Evolutionary conservation across 2,329 filamentous ascomycete species (phyloP).

Genomic region (Calycina herbarum): DNA sequence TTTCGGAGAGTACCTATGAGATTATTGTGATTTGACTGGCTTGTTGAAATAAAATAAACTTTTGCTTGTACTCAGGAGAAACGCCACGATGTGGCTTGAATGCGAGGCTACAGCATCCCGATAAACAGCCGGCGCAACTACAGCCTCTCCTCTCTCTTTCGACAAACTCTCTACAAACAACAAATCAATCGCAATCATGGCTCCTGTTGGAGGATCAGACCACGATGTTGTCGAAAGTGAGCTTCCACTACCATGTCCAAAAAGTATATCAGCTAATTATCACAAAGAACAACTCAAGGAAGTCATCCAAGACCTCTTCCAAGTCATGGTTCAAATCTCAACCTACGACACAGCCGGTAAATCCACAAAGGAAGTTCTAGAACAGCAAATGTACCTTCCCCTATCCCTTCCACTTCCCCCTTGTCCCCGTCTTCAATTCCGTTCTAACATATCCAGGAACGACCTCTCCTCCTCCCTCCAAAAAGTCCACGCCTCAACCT

Average conservation of each 20-base stretch:
- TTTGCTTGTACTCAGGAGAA: no score
- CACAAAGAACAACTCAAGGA: conserved; percentile 57
- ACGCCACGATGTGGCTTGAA: no score
- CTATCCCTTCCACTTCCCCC: conserved; percentile 37
- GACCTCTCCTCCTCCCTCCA: conserved; percentile 44
- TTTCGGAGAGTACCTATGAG: no score
- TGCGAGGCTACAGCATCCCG: not conserved
- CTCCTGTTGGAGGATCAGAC: conserved; percentile 38
- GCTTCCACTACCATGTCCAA: conserved; percentile 7
- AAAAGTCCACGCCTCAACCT: conserved; percentile 41
- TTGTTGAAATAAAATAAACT: no score
- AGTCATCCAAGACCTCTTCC: conserved; percentile 63
- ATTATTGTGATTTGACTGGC: no score
- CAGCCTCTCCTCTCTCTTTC: conserved; percentile 8
- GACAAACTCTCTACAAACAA: not conserved
- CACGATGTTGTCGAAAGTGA: conserved; percentile 42
- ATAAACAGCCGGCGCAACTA: not conserved
- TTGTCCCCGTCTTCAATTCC: conserved; percentile 16
- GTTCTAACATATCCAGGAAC: conserved; percentile 35
- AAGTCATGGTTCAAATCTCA: conserved; percentile 62
- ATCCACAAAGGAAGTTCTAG: conserved; percentile 52
- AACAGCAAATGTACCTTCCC: conserved; percentile 48
- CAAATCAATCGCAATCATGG: conserved; percentile 33
- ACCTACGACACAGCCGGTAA: conserved; percentile 59
- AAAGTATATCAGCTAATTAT: not conserved